These are phyloP conservation scores for Phascolomyces articulosus DNA, from an alignment of 371 early-diverging fungal species.

Conservation along the genomic window DNA sequence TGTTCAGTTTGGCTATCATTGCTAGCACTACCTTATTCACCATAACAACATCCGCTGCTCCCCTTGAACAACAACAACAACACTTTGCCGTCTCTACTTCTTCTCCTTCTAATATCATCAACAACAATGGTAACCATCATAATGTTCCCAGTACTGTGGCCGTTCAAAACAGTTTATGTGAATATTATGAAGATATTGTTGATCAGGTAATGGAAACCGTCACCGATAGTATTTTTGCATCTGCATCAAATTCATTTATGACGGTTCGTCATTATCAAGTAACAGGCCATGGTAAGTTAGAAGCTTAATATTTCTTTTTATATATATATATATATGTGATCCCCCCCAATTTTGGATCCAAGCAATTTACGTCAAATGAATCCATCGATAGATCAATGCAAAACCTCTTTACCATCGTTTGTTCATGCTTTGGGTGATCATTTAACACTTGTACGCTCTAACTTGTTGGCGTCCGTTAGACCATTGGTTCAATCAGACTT, in stretches of 20 bases:
- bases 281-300: conserved; percentile 16
- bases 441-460: conserved; percentile 34
- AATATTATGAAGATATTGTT: conserved; percentile 47
- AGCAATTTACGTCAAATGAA: too few species aligned
- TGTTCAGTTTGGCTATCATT: background rate
- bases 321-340: too few species aligned
- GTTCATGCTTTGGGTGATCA: conserved; percentile 24
- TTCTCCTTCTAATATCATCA: background rate
- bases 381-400: conserved; percentile 1
- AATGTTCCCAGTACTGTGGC: background rate
- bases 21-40: background rate
- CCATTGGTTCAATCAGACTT: conserved; percentile 23
- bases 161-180: conserved; percentile 22
- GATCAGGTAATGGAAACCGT: conserved; percentile 44
- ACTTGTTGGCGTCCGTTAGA: conserved; percentile 30
- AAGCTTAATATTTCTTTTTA: background rate
- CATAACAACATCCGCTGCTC: background rate
- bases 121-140: background rate
- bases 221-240: conserved; percentile 27
- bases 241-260: conserved; percentile 29
- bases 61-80: conserved; percentile 2
- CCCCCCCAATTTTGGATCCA: too few species aligned
- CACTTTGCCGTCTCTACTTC: background rate
- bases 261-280: conserved; percentile 13
- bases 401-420: conserved; percentile 14